A percentile compares a stretch with the other conserved stretches of the same genome.
Evolutionary conservation across 2,329 filamentous ascomycete genomes (phyloP).

Genomic region (Talaromyces marneffei): DNA sequence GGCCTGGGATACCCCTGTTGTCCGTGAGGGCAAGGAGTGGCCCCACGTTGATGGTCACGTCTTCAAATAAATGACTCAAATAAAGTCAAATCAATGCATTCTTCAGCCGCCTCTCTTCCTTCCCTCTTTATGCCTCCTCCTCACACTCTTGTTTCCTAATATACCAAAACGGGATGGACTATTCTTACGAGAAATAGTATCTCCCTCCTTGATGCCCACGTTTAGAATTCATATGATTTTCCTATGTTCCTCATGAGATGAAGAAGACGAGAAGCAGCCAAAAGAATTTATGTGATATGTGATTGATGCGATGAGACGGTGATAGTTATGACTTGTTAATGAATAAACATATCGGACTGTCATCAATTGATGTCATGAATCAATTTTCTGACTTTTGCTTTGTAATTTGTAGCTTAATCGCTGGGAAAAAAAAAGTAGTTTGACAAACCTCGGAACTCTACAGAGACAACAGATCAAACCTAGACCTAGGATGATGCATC

Average conservation of each 20-base stretch:
- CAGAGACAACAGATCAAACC: too few relatives aligned
- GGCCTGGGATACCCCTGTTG: conserved; percentile 83
- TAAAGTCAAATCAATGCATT: neutral
- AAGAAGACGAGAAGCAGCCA: conserved; percentile 3
- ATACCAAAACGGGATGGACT: conserved; percentile 7
- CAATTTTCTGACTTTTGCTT: too few relatives aligned
- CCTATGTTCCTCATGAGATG: conserved; percentile 11
- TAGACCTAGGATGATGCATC: too few relatives aligned
- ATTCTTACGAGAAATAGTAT: neutral
- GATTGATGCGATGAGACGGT: conserved; percentile 12
- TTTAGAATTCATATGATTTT: conserved; percentile 12
- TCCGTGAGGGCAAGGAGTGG: conserved; percentile 80
- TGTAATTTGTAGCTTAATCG: too few relatives aligned
- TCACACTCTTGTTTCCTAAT: conserved; percentile 2
- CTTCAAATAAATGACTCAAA: conserved; percentile 72
- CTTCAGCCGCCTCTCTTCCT: conserved; percentile 2
- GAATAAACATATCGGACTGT: neutral
- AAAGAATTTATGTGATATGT: conserved; percentile 11
- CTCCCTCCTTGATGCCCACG: neutral
- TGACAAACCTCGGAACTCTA: too few relatives aligned
- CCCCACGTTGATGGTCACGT: conserved; percentile 89
- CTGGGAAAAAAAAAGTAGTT: too few relatives aligned
- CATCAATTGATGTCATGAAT: conserved; percentile 7
- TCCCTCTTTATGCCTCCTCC: neutral
- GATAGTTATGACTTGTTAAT: conserved; percentile 9